phyloP scores from a whole-genome alignment of 306 rosid species.

The Castanea crenata region DNA sequence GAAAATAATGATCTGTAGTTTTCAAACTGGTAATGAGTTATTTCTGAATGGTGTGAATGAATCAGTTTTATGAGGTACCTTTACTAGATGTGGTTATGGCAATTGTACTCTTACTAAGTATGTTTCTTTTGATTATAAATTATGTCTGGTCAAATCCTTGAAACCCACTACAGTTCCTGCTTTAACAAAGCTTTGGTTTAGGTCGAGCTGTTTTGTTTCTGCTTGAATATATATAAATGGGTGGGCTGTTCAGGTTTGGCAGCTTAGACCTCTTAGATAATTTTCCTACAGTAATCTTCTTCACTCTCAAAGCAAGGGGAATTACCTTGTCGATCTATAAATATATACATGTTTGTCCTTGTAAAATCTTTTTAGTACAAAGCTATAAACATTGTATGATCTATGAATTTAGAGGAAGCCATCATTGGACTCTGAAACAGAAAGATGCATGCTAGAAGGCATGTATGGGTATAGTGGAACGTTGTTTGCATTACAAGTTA shows the following conservation, averaged over 20 bases:
- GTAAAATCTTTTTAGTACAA: background rate
- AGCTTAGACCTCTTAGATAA: background rate
- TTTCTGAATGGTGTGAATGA: constrained; percentile 25
- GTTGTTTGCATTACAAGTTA: too few species aligned
- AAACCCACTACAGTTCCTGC: background rate
- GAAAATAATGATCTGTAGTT: constrained; percentile 32
- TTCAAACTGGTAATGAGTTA: constrained; percentile 24
- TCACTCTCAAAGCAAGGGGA: background rate
- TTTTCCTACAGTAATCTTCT: background rate
- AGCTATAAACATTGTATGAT: background rate
- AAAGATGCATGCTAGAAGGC: too few species aligned
- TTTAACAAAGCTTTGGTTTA: background rate
- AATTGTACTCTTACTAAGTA: background rate
- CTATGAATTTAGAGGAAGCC: background rate
- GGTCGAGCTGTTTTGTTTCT: background rate
- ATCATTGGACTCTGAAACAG: background rate
- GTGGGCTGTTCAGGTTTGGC: background rate
- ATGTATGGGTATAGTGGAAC: too few species aligned
- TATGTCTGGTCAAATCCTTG: background rate
- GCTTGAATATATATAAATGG: background rate
- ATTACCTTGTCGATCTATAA: background rate
- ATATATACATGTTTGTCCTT: background rate
- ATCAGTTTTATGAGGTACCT: background rate
- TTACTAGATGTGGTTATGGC: constrained; percentile 15
- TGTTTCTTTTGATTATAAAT: background rate